Percentiles rank a stretch among this genome's conserved stretches.
Conservation (phyloP, 2,329 filamentous ascomycete genomes). For the Cladobotryum mycophilum region DNA sequence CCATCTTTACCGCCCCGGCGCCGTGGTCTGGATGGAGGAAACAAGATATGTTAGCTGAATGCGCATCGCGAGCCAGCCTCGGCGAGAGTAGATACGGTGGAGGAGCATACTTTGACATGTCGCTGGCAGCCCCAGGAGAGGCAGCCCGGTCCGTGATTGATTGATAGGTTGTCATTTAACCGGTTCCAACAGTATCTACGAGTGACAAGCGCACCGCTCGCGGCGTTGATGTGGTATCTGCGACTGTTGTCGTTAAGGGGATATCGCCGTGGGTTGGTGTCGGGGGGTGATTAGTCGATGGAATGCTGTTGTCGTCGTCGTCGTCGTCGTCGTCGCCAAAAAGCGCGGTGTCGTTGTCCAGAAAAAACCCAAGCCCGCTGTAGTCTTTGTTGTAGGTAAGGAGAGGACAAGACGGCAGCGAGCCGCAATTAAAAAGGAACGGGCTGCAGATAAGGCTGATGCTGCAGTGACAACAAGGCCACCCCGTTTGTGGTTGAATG, state of each 20-base stretch:
- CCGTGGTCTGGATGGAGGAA: constrained; percentile 39
- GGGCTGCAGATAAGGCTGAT: too few species aligned
- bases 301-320: neutral
- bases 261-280: constrained; percentile 1
- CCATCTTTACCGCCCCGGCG: constrained; percentile 64
- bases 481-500: too few species aligned
- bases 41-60: constrained; percentile 8
- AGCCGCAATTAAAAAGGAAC: too few species aligned
- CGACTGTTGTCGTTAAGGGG: neutral
- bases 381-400: too few species aligned
- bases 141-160: constrained; percentile 44
- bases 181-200: constrained; percentile 11
- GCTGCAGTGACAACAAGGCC: too few species aligned
- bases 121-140: constrained; percentile 33
- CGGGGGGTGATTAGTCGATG: constrained; percentile 7
- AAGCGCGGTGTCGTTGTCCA: too few species aligned
- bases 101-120: constrained; percentile 42
- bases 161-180: constrained; percentile 49
- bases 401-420: too few species aligned
- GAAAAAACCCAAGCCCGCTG: too few species aligned
- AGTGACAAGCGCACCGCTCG: constrained; percentile 1
- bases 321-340: neutral
- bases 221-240: constrained; percentile 1
- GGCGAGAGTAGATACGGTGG: neutral
- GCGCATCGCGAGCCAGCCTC: neutral